Evolutionary conservation across 345 rosid genomes (phyloP), one percentile per base, ranked within the genome.

Genomic region (Aquilaria sinensis): DNA sequence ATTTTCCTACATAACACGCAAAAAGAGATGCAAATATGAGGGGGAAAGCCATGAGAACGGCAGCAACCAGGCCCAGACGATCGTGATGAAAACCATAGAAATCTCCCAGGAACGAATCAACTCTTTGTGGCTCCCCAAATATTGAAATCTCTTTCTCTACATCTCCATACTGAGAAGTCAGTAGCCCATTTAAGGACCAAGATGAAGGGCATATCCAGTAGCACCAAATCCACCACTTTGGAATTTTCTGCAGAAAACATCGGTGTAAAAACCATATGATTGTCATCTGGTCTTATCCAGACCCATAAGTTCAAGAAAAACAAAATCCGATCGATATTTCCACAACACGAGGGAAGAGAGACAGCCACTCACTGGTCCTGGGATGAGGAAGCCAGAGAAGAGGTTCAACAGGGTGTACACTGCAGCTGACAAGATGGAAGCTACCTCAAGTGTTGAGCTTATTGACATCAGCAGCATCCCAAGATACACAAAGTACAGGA

Each of bases 371-470:
- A 71, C 83, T 51, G 71, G 78, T 75, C 70, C 72, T 32, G 78
- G 78, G 10, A 81, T 81, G 31, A 81, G 70, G 73, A 67, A 81
- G n/a, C 82, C 85, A 4, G 83, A 65, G 63, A 81, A 81, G 33
- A 81, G 75, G 65, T 78, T 81, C 58, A 75, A 58, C 29, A 78
- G 47, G 3, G 85, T 57, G 71, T 81, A 81, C 67, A 56, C 51
- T 1, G 75, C 70, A 9, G 71, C 23, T 2, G 75, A 67, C 10
- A 71, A 67, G 10, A 78, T 57, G 16, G 69, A 69, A 58, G 85
- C 85, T n/a, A 75, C 77, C 56, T 75, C 75, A 46, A 70, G 47
- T 4, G 64, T 69, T 31, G 80, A 64, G 14, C 74, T 78, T 32
- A 78, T 46, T 0, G 77, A 75, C 16, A 75, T 78, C 16, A 78